A percentile compares a stretch with the other conserved stretches of the same genome.
These are phyloP conservation scores for Aspergillus taichungensis DNA, from an alignment of 495 filamentous ascomycete genomes.

Conservation along the genomic window DNA sequence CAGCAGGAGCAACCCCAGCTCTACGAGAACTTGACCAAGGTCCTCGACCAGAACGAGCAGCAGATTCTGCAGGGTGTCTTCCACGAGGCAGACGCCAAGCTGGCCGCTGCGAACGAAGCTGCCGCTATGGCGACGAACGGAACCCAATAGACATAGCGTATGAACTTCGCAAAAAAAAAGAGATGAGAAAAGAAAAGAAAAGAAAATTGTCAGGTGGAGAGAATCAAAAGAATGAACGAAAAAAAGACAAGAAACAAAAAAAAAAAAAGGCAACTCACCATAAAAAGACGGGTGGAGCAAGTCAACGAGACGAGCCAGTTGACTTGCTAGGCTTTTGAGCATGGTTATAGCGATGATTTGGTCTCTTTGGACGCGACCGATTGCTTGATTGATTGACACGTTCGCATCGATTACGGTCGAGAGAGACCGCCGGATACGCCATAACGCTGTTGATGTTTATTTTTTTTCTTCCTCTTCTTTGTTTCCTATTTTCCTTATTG, in stretches of 20 bases:
- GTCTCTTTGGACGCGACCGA: not conserved
- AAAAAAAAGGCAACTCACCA: not conserved
- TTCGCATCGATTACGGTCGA: too few relatives aligned
- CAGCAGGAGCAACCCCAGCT: conserved; percentile 87
- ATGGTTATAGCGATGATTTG: not conserved
- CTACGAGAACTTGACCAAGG: conserved; percentile 70
- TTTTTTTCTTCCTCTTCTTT: conserved; percentile 5
- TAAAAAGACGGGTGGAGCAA: conserved; percentile 2
- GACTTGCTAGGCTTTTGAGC: conserved; percentile 4
- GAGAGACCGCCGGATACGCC: conserved; percentile 3
- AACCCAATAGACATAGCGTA: conserved; percentile 22
- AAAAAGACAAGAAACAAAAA: not conserved
- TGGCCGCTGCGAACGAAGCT: conserved; percentile 34
- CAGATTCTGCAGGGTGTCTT: conserved; percentile 69
- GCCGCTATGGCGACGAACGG: conserved; percentile 30
- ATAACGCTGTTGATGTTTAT: conserved; percentile 4
- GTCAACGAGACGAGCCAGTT: conserved; percentile 13
- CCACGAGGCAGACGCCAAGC: conserved; percentile 64
- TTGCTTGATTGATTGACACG: not conserved
- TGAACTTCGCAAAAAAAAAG: not conserved
- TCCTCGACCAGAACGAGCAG: conserved; percentile 74
- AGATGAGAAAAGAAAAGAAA: not conserved
- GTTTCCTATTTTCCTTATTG: not conserved
- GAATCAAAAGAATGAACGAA: not conserved
- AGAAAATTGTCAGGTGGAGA: conserved; percentile 1